These are phyloP conservation scores for Lanmaoa rubissima DNA, from an alignment of 768 basidiomycete species.

Conservation along the genomic window DNA sequence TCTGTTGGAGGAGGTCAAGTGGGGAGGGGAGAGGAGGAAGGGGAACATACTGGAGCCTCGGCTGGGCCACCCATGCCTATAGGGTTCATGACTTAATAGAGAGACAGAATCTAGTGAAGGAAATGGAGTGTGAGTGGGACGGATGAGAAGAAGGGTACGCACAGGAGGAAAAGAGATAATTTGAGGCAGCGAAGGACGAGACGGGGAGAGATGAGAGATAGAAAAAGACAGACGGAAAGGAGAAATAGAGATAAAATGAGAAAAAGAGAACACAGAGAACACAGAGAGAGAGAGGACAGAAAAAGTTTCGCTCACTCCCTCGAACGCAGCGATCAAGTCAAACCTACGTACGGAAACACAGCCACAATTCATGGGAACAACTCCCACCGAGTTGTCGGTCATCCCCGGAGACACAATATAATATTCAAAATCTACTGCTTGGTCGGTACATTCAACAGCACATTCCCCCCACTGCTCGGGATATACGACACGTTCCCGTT, in stretches of 20 bases:
- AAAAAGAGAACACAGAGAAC: conserved; percentile 31
- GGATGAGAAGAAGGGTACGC: conserved; percentile 16
- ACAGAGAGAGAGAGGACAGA: conserved; percentile 19
- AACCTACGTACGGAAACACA: conserved; percentile 14
- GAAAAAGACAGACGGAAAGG: conserved; percentile 37
- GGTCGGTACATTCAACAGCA: conserved; percentile 80
- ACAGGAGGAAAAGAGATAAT: conserved; percentile 39
- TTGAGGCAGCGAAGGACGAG: conserved; percentile 37
- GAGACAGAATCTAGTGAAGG: conserved; percentile 25
- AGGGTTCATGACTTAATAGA: conserved; percentile 66
- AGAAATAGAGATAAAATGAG: conserved; percentile 32
- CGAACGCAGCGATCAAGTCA: conserved; percentile 26
- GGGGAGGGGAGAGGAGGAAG: background rate
- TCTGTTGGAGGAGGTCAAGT: conserved; percentile 40
- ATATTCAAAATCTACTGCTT: conserved; percentile 20
- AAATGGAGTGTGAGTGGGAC: background rate
- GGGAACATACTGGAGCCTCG: conserved; percentile 69
- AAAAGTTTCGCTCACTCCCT: conserved; percentile 18
- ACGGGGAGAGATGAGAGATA: conserved; percentile 31
- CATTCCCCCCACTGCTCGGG: conserved; percentile 75
- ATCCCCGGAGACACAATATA: conserved; percentile 9
- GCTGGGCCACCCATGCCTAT: conserved; percentile 69
- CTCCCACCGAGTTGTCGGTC: conserved; percentile 11
- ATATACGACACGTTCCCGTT: conserved; percentile 90
- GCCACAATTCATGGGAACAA: conserved; percentile 29